Evolutionary conservation across 2,329 filamentous ascomycete species (phyloP).

Genomic region (Diaporthe helianthi): DNA sequence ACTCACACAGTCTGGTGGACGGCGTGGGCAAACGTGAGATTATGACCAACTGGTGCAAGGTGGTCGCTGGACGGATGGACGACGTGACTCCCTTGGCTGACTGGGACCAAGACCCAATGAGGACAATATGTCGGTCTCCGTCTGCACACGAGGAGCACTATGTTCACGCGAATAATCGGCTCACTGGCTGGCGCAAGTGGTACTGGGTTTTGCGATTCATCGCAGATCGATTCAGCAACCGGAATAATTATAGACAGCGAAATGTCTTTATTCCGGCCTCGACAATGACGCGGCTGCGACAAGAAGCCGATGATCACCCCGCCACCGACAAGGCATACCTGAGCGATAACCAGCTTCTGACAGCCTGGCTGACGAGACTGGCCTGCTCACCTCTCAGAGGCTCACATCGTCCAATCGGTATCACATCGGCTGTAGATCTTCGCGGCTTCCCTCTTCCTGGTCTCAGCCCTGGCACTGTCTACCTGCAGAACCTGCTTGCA

Average conservation of each 20-base stretch:
- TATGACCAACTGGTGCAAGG: conserved; percentile 53
- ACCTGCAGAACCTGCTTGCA: conserved; percentile 35
- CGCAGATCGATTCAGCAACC: conserved; percentile 3
- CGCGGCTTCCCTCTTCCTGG: conserved; percentile 42
- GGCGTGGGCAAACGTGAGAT: conserved; percentile 51
- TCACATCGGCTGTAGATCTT: conserved; percentile 49
- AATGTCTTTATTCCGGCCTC: conserved; percentile 16
- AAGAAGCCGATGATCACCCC: conserved; percentile 10
- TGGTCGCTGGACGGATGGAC: conserved; percentile 50
- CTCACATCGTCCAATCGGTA: conserved; percentile 38
- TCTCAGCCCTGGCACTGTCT: conserved; percentile 38
- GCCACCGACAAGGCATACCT: conserved; percentile 44
- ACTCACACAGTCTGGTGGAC: conserved; percentile 56
- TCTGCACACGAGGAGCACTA: conserved; percentile 38
- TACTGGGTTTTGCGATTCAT: conserved; percentile 19
- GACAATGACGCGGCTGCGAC: background rate
- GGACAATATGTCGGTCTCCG: background rate
- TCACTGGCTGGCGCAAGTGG: conserved; percentile 37
- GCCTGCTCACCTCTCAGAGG: conserved; percentile 39
- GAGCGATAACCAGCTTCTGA: conserved; percentile 55
- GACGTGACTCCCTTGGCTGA: conserved; percentile 48
- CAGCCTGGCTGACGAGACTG: conserved; percentile 48
- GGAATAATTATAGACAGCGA: conserved; percentile 12
- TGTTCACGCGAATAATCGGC: conserved; percentile 37
- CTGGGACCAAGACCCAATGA: conserved; percentile 46